phyloP scores from a whole-genome alignment of 306 rosid species.

The Rubus idaeus region DNA sequence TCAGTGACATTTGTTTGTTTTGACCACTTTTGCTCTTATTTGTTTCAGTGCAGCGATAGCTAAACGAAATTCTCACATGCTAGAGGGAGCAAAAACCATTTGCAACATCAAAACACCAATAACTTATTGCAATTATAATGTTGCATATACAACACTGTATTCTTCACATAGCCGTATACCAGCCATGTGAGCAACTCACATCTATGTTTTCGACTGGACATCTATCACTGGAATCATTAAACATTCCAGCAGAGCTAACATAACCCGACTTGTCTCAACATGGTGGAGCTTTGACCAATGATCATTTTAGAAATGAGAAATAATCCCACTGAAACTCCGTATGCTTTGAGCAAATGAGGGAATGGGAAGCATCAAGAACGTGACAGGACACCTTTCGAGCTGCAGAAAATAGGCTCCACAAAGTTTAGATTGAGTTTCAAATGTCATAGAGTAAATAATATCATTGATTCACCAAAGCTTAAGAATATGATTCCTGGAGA shows the following conservation, averaged over 20 bases:
- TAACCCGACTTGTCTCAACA: not conserved
- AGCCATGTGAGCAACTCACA: slow-evolving; percentile 10
- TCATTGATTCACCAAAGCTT: slow-evolving; percentile 1
- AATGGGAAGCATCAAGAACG: slow-evolving; percentile 43
- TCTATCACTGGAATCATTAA: slow-evolving; percentile 7
- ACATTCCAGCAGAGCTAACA: not conserved
- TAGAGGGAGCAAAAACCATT: not conserved
- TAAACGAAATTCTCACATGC: not conserved
- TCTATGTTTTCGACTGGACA: not conserved
- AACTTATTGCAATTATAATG: slow-evolving; percentile 2
- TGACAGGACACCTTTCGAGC: slow-evolving; percentile 90
- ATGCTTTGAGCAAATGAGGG: slow-evolving; percentile 14
- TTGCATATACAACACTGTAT: not conserved
- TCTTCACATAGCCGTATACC: not conserved
- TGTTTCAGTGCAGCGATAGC: not conserved
- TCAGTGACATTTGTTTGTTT: not conserved
- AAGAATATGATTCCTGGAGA: not conserved
- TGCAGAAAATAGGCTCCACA: slow-evolving; percentile 37
- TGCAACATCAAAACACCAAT: not conserved
- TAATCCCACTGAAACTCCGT: slow-evolving; percentile 1
- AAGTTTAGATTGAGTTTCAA: slow-evolving; percentile 17
- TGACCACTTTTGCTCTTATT: not conserved
- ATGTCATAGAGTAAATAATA: not conserved
- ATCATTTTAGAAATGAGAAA: not conserved
- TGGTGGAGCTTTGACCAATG: not conserved